Percentiles rank a stretch among this genome's conserved stretches.
Evolutionary conservation across 2,329 filamentous ascomycete genomes (phyloP).

Genomic region (Cordyceps cicadae): DNA sequence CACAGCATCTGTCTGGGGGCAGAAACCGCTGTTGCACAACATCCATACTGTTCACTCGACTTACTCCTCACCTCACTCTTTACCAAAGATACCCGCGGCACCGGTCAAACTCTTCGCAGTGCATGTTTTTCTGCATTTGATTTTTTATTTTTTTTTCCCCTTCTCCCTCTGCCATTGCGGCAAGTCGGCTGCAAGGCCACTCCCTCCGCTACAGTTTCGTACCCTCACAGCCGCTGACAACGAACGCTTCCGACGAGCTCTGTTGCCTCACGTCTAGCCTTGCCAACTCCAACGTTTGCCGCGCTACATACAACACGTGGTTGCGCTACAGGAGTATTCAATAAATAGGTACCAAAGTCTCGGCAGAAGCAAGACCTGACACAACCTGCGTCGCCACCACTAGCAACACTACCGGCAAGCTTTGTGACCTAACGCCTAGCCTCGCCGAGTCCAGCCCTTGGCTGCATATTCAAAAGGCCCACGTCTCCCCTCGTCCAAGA

Average conservation of each 20-base stretch:
- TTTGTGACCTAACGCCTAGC: neutral
- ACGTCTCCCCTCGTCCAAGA: neutral
- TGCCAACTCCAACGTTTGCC: no score
- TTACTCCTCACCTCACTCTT: conserved; percentile 3
- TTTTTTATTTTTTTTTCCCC: neutral
- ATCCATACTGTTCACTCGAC: neutral
- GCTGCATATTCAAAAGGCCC: neutral
- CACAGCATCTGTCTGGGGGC: conserved; percentile 1
- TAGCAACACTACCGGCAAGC: neutral
- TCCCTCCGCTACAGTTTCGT: neutral
- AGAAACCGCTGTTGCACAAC: conserved; percentile 13
- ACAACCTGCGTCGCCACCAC: neutral
- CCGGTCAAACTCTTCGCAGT: neutral
- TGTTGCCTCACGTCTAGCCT: no score
- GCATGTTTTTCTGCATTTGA: neutral
- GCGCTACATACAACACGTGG: no score
- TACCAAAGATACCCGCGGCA: neutral
- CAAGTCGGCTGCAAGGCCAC: neutral
- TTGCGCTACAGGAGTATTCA: no score
- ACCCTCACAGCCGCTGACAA: neutral
- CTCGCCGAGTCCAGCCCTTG: neutral
- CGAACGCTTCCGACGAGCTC: neutral
- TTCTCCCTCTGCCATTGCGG: neutral
- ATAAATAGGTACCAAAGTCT: no score
- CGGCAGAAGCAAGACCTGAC: no score